Conservation (phyloP, 1,284 basidiomycete genomes). For the Heterobasidion parviporum region DNA sequence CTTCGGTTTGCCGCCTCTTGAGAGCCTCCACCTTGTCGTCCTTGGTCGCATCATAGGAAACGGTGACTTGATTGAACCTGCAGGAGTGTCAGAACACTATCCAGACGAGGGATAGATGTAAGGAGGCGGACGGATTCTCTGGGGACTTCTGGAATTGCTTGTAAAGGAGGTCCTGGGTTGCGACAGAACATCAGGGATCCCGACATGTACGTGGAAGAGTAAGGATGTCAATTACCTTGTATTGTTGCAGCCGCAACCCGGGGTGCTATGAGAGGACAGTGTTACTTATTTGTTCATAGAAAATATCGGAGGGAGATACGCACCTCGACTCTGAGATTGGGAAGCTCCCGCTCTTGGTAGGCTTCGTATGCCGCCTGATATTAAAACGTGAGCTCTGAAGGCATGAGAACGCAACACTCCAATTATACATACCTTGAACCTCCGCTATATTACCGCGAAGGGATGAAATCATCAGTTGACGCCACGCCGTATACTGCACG, state of each 20-base stretch:
- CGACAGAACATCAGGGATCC: background rate
- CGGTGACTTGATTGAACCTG: constrained; percentile 76
- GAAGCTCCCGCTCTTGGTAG: constrained; percentile 85
- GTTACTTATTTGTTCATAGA: background rate
- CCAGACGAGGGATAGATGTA: background rate
- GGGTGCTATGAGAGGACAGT: constrained; percentile 47
- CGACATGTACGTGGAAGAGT: background rate
- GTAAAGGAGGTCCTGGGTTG: constrained; percentile 56
- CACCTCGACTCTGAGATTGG: constrained; percentile 69
- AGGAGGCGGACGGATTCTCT: constrained; percentile 65
- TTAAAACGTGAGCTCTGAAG: background rate
- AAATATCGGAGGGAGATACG: constrained; percentile 11
- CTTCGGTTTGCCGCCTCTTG: constrained; percentile 43
- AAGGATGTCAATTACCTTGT: constrained; percentile 42
- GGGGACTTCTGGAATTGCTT: constrained; percentile 87
- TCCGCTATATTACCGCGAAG: constrained; percentile 25
- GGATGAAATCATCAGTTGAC: background rate
- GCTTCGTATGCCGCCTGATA: constrained; percentile 80
- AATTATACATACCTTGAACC: constrained; percentile 60
- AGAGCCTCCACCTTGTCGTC: constrained; percentile 73
- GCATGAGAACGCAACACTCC: background rate
- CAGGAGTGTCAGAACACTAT: background rate
- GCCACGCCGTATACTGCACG: background rate
- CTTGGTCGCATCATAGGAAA: constrained; percentile 78
- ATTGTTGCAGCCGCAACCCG: constrained; percentile 79